phyloP scores from a whole-genome alignment of 805 yeast genomes.

The Wickerhamiella sergipiensis region DNA sequence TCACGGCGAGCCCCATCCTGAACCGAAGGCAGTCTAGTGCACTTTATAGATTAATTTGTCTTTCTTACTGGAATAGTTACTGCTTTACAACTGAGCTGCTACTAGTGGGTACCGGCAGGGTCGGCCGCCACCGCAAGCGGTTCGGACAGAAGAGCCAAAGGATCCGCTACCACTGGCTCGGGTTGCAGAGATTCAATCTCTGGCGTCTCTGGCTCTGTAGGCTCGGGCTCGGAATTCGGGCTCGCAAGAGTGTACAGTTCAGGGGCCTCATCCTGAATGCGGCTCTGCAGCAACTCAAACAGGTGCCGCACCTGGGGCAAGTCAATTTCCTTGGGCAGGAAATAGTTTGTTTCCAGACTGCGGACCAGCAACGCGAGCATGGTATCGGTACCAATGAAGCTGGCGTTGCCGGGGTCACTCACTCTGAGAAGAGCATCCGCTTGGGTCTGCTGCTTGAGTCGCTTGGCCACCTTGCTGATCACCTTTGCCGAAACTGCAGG shows the following conservation, averaged over 20 bases:
- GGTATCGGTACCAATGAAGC: not conserved
- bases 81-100: too few species aligned
- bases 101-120: too few species aligned
- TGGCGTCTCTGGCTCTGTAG: too few species aligned
- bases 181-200: too few species aligned
- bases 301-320: not conserved
- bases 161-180: too few species aligned
- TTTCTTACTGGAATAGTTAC: not conserved
- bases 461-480: conserved; percentile 55
- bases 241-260: not conserved
- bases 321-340: not conserved
- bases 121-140: too few species aligned
- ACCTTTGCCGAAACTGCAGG: conserved; percentile 78
- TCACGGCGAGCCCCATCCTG: not conserved
- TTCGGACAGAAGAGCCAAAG: too few species aligned
- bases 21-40: not conserved
- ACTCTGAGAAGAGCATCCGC: not conserved
- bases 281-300: not conserved
- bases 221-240: not conserved
- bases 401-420: not conserved
- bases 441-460: conserved; percentile 33
- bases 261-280: not conserved
- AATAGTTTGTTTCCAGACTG: not conserved
- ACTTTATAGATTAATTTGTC: not conserved
- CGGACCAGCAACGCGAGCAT: not conserved